Percentiles rank a stretch among this genome's conserved stretches.
These are phyloP conservation scores for Flaveria sonorensis DNA, from an alignment of 129 eudicot species.

Conservation along the genomic window DNA sequence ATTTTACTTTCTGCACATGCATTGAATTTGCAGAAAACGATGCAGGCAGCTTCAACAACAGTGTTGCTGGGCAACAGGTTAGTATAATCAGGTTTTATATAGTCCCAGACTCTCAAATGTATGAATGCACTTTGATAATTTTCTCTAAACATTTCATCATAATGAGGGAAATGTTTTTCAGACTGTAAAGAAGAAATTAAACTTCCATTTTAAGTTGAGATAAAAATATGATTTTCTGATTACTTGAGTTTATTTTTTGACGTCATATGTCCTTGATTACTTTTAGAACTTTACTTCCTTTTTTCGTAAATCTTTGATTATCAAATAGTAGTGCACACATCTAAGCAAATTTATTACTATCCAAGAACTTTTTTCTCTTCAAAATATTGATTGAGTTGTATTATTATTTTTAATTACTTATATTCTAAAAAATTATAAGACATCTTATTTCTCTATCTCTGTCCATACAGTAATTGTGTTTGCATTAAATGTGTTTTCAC, in stretches of 20 bases:
- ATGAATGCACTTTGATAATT: slow-evolving; percentile 17
- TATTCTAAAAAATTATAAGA: not conserved
- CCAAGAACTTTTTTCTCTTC: not conserved
- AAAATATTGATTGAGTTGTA: slow-evolving; percentile 12
- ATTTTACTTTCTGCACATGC: slow-evolving; percentile 25
- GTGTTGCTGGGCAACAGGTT: slow-evolving; percentile 87
- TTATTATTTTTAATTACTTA: not conserved
- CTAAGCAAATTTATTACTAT: slow-evolving; percentile 6
- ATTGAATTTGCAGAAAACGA: slow-evolving; percentile 67
- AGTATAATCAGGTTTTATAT: slow-evolving; percentile 30
- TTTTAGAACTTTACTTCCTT: not conserved
- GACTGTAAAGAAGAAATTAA: not conserved
- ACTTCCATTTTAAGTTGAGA: not conserved
- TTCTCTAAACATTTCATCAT: slow-evolving; percentile 8
- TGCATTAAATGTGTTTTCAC: slow-evolving; percentile 24
- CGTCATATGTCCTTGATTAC: not conserved
- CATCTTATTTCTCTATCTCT: not conserved
- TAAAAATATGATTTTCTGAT: slow-evolving; percentile 1
- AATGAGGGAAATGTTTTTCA: slow-evolving; percentile 1
- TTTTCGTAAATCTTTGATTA: not conserved
- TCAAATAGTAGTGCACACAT: not conserved
- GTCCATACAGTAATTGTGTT: slow-evolving; percentile 13
- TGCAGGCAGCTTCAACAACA: slow-evolving; percentile 87
- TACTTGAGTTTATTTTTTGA: slow-evolving; percentile 14
- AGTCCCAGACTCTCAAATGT: slow-evolving; percentile 2